phyloP scores from a whole-genome alignment of 139 green algal genomes.

The Penium margaritaceum region DNA sequence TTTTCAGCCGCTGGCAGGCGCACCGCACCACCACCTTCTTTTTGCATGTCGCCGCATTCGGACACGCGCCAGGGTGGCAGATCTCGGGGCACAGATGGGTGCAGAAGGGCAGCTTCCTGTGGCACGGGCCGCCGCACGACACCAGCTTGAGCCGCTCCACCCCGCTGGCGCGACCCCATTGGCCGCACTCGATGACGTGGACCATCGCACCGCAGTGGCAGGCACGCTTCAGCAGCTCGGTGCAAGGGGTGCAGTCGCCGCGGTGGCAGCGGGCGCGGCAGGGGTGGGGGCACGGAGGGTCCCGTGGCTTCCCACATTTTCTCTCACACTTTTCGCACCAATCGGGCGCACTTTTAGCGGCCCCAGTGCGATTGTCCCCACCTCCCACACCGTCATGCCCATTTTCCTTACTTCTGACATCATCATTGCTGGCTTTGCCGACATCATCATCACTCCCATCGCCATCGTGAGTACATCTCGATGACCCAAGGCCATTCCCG shows the following conservation, averaged over 20 bases:
- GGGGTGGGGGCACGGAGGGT: conserved; percentile 27
- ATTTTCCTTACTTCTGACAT: too few species aligned
- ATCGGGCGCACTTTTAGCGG: too few species aligned
- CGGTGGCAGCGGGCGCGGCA: conserved; percentile 23
- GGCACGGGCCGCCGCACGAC: conserved; percentile 25
- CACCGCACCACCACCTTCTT: conserved; percentile 43
- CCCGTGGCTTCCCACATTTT: conserved; percentile 21
- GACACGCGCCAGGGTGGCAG: conserved; percentile 36
- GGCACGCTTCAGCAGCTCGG: background rate
- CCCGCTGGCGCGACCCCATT: background rate
- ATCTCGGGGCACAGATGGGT: conserved; percentile 39
- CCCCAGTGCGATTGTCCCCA: too few species aligned
- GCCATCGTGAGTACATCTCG: too few species aligned
- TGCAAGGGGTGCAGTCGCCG: conserved; percentile 29
- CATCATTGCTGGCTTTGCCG: too few species aligned
- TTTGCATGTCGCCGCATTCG: conserved; percentile 17
- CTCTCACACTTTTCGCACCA: too few species aligned
- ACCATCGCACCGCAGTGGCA: conserved; percentile 34
- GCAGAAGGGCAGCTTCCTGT: conserved; percentile 42
- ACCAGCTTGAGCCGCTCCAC: conserved; percentile 15
- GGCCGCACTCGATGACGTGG: conserved; percentile 23
- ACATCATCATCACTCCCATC: too few species aligned
- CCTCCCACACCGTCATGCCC: too few species aligned
- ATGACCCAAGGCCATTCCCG: too few species aligned
- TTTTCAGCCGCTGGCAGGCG: conserved; percentile 30